These are phyloP conservation scores for Beauveria sp. DNA, from an alignment of 2,329 filamentous ascomycete species.

Conservation along the genomic window DNA sequence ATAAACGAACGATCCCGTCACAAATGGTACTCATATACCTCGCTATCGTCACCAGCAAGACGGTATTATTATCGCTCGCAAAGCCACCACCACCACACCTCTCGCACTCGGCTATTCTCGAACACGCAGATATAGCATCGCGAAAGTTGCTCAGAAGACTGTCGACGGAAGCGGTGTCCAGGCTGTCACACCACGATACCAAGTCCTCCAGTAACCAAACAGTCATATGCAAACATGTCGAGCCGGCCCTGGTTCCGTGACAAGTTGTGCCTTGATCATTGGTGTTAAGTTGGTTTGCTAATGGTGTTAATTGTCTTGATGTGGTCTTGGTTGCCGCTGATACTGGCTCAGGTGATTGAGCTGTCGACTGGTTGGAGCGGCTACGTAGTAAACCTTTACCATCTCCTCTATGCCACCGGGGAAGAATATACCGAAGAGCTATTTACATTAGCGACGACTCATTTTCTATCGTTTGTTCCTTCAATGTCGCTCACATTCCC, in stretches of 20 bases:
- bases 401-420: background rate
- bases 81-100: background rate
- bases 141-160: background rate
- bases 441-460: background rate
- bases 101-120: background rate
- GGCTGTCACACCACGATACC: background rate
- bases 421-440: background rate
- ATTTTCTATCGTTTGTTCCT: background rate
- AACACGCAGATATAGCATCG: background rate
- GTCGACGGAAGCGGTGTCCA: background rate
- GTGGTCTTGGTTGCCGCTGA: background rate
- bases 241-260: background rate
- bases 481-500: background rate
- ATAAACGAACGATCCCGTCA: background rate
- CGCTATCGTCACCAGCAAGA: background rate
- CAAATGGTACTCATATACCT: background rate
- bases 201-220: background rate
- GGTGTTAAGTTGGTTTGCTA: background rate
- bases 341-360: background rate
- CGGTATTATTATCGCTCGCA: background rate
- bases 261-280: background rate
- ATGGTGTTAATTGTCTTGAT: background rate
- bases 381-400: background rate
- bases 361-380: background rate
- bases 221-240: background rate